Conservation (phyloP, 768 basidiomycete genomes). For the Punctularia strigosozonata region DNA sequence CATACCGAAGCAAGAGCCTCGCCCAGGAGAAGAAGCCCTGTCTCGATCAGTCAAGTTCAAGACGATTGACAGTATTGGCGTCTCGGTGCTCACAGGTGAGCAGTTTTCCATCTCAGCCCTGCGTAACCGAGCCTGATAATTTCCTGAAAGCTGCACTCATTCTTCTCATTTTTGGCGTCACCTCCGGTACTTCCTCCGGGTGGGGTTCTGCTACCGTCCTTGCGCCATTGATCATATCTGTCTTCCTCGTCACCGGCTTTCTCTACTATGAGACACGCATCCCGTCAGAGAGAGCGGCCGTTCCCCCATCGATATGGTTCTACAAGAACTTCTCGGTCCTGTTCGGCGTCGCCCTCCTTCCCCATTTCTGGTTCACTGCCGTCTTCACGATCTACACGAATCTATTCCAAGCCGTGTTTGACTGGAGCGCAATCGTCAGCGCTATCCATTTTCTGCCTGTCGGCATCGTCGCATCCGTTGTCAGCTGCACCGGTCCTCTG, state of each 20-base stretch:
- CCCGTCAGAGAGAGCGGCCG: conserved; percentile 20
- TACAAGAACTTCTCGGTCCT: conserved; percentile 27
- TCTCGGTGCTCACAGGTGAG: conserved; percentile 22
- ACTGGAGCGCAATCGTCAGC: conserved; percentile 24
- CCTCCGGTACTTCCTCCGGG: conserved; percentile 27
- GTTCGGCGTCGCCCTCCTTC: conserved; percentile 22
- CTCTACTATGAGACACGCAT: conserved; percentile 29
- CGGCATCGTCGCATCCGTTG: conserved; percentile 24
- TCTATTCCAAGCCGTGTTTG: conserved; percentile 23
- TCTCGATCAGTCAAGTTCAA: conserved; percentile 10
- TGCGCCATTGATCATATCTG: conserved; percentile 29
- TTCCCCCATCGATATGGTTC: conserved; percentile 25
- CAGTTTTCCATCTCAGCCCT: too few species aligned
- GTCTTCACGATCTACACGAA: conserved; percentile 20
- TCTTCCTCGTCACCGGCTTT: conserved; percentile 26
- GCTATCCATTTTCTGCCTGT: conserved; percentile 32
- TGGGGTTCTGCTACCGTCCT: conserved; percentile 29
- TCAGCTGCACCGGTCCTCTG: conserved; percentile 26
- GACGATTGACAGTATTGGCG: conserved; percentile 21
- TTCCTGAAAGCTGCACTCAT: conserved; percentile 15
- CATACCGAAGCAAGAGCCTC: conserved; percentile 15
- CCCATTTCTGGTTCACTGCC: conserved; percentile 28
- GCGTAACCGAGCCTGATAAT: background rate
- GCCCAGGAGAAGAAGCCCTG: background rate
- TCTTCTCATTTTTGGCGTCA: conserved; percentile 24